These are phyloP conservation scores for Trichocomaceae sp. DNA, from an alignment of 2,329 filamentous ascomycete genomes.

Conservation along the genomic window DNA sequence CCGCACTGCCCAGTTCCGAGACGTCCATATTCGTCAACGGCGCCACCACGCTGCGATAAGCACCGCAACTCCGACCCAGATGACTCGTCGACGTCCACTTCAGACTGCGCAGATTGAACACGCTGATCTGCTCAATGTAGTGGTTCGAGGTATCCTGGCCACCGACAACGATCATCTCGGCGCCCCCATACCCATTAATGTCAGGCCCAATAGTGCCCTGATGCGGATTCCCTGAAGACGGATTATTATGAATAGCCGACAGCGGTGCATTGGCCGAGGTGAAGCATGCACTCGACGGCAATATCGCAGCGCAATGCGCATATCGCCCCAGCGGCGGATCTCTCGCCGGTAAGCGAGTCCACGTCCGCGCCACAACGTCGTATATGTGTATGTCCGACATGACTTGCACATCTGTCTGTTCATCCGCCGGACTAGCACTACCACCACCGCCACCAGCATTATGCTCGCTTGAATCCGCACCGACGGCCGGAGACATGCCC, in stretches of 20 bases:
- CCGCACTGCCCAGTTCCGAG: slow-evolving; percentile 38
- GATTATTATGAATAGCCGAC: slow-evolving; percentile 85
- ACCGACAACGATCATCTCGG: slow-evolving; percentile 95
- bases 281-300: slow-evolving; percentile 82
- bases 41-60: slow-evolving; percentile 90
- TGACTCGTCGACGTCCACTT: slow-evolving; percentile 91
- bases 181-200: slow-evolving; percentile 83
- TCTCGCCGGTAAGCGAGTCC: slow-evolving; percentile 74
- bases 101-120: slow-evolving; percentile 90
- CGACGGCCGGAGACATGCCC: slow-evolving; percentile 80
- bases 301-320: slow-evolving; percentile 88
- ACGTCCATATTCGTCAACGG: slow-evolving; percentile 54
- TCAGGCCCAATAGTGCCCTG: slow-evolving; percentile 81
- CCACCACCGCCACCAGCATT: slow-evolving; percentile 10
- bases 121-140: slow-evolving; percentile 97
- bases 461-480: slow-evolving; percentile 38
- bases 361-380: slow-evolving; percentile 72
- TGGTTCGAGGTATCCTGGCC: slow-evolving; percentile 97
- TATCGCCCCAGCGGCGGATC: slow-evolving; percentile 90
- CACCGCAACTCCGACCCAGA: slow-evolving; percentile 86
- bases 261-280: slow-evolving; percentile 75
- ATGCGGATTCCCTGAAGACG: slow-evolving; percentile 72
- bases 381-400: slow-evolving; percentile 98
- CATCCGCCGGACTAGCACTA: slow-evolving; percentile 41
- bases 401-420: slow-evolving; percentile 80